Percentiles rank a stretch among this genome's conserved stretches.
Evolutionary conservation across 2,329 filamentous ascomycete genomes (phyloP).

Genomic region (Alternaria sp.): DNA sequence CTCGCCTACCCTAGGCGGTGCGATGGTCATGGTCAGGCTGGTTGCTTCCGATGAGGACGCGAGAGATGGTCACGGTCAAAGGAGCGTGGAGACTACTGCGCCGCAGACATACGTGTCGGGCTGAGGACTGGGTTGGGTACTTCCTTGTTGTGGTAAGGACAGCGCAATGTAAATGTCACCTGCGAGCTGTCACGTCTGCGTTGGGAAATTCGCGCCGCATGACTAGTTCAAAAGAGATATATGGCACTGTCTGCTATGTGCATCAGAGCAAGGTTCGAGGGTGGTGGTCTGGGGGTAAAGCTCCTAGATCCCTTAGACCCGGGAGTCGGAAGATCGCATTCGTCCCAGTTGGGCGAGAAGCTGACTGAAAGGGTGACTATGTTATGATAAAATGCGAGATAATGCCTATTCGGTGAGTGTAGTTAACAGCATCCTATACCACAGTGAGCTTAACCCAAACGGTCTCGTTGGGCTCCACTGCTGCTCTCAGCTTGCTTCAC

Average conservation of each 20-base stretch:
- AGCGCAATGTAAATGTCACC: background rate
- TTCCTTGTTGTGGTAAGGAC: background rate
- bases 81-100: background rate
- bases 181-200: background rate
- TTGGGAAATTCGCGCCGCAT: background rate
- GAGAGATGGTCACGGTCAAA: background rate
- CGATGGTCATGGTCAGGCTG: no score
- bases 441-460: background rate
- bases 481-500: background rate
- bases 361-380: background rate
- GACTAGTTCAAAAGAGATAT: background rate
- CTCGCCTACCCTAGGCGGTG: background rate
- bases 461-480: background rate
- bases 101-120: background rate
- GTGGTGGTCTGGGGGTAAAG: background rate
- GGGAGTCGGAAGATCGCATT: background rate
- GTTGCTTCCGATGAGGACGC: background rate
- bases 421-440: background rate
- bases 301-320: background rate
- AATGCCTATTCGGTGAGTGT: background rate
- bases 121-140: background rate
- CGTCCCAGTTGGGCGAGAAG: background rate
- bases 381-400: no score
- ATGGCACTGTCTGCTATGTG: background rate
- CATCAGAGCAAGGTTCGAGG: background rate